Conservation (phyloP, 352 stramenopile species). For the Pythium dissimile region DNA sequence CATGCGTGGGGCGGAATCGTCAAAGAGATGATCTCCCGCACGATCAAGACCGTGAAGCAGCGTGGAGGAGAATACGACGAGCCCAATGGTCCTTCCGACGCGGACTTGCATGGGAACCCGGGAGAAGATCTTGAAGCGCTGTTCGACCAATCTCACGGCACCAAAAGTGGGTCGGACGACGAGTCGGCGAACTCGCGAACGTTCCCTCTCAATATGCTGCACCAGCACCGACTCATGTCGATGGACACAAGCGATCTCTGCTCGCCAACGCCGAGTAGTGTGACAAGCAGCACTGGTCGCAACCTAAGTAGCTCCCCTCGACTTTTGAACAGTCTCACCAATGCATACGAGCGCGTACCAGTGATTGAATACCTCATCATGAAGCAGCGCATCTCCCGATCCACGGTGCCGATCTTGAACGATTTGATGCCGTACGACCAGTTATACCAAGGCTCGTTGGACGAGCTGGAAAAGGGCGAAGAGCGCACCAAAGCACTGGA, state of each 20-base stretch:
- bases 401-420: constrained; percentile 42
- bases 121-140: constrained; percentile 6
- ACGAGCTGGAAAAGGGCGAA: constrained; percentile 33
- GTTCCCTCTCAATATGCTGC: constrained; percentile 5
- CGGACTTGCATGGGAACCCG: neutral
- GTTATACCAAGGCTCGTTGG: constrained; percentile 18
- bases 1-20: constrained; percentile 57
- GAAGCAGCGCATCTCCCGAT: constrained; percentile 37
- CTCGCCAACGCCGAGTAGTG: neutral
- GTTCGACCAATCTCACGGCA: neutral
- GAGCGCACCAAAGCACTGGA: constrained; percentile 45
- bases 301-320: neutral
- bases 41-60: constrained; percentile 26
- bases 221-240: neutral
- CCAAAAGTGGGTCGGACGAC: neutral
- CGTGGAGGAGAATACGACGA: neutral
- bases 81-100: neutral
- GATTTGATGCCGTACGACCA: constrained; percentile 50
- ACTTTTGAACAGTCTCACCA: constrained; percentile 11
- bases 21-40: constrained; percentile 32
- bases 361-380: constrained; percentile 58
- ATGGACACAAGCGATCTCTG: constrained; percentile 1
- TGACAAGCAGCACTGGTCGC: constrained; percentile 3
- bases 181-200: constrained; percentile 4
- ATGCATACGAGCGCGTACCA: constrained; percentile 35